Percentiles rank a stretch among this genome's conserved stretches.
Evolutionary conservation across 371 early-diverging fungal genomes (phyloP).

Genomic region (Mortierella sp.): DNA sequence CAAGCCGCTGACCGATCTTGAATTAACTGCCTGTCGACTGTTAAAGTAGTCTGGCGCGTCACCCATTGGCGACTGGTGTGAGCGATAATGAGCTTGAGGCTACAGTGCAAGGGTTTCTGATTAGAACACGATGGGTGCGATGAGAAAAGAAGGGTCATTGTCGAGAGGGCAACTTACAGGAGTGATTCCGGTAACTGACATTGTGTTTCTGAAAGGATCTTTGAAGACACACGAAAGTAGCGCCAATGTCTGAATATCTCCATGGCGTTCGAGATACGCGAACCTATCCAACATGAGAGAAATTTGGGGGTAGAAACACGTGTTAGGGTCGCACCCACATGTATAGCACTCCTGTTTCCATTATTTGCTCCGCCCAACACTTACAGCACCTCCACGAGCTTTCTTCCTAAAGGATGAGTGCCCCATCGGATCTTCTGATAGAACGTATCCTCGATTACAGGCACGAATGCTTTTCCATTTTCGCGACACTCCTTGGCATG

Average conservation of each 20-base stretch:
- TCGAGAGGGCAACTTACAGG: constrained; percentile 21
- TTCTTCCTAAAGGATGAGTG: constrained; percentile 76
- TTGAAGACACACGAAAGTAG: constrained; percentile 82
- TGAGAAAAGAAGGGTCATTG: no score
- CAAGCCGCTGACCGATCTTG: constrained; percentile 23
- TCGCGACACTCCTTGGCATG: constrained; percentile 51
- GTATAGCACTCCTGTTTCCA: no score
- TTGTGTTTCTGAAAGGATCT: constrained; percentile 55
- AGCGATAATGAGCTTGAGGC: constrained; percentile 38
- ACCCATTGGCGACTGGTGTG: constrained; percentile 31
- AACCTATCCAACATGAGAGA: constrained; percentile 58
- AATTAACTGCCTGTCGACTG: constrained; percentile 26
- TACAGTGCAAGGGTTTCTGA: constrained; percentile 1
- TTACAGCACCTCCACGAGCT: constrained; percentile 69
- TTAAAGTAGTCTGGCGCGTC: constrained; percentile 50
- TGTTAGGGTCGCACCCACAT: no score
- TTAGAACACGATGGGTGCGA: no score
- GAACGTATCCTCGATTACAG: constrained; percentile 49
- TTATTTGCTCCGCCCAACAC: no score
- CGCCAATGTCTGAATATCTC: constrained; percentile 89
- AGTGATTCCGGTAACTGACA: constrained; percentile 35
- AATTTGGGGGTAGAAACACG: no score
- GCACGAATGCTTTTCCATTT: constrained; percentile 54
- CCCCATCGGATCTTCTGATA: constrained; percentile 71
- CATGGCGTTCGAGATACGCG: constrained; percentile 68